These are phyloP conservation scores for Penicillium sp. DNA, from an alignment of 2,329 filamentous ascomycete genomes.

Conservation along the genomic window DNA sequence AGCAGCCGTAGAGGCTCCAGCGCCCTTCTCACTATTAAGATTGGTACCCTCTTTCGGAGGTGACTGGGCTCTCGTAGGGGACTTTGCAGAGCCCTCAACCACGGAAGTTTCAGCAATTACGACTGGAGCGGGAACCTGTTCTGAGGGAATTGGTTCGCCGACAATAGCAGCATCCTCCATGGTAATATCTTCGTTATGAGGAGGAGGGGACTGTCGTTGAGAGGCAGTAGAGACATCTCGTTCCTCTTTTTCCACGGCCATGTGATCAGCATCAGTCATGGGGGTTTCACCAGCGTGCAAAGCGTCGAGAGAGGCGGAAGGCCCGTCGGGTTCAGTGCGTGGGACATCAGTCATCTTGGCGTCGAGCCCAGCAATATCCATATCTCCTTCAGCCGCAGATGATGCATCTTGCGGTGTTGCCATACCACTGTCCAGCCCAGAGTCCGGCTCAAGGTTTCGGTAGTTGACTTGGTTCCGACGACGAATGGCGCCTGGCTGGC, in stretches of 20 bases:
- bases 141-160: slow-evolving; percentile 20
- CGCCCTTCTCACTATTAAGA: slow-evolving; percentile 11
- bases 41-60: slow-evolving; percentile 23
- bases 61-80: slow-evolving; percentile 19
- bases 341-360: slow-evolving; percentile 43
- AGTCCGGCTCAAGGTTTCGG: slow-evolving; percentile 56
- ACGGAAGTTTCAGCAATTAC: slow-evolving; percentile 18
- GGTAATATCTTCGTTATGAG: slow-evolving; percentile 37
- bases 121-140: slow-evolving; percentile 17
- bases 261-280: slow-evolving; percentile 34
- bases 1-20: slow-evolving; percentile 6
- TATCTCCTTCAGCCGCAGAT: slow-evolving; percentile 46
- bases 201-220: slow-evolving; percentile 30
- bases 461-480: slow-evolving; percentile 62
- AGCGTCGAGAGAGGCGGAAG: slow-evolving; percentile 31
- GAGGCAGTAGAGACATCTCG: slow-evolving; percentile 32
- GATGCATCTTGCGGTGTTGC: slow-evolving; percentile 47
- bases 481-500: slow-evolving; percentile 50
- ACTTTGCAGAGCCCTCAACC: slow-evolving; percentile 18
- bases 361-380: slow-evolving; percentile 35
- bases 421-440: slow-evolving; percentile 54
- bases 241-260: slow-evolving; percentile 32
- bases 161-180: slow-evolving; percentile 40
- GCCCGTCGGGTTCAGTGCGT: slow-evolving; percentile 34
- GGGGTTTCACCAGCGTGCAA: slow-evolving; percentile 35